Percentiles rank a stretch among this genome's conserved stretches.
Conservation (phyloP, 345 rosid genomes). For the Trapa incisa region DNA sequence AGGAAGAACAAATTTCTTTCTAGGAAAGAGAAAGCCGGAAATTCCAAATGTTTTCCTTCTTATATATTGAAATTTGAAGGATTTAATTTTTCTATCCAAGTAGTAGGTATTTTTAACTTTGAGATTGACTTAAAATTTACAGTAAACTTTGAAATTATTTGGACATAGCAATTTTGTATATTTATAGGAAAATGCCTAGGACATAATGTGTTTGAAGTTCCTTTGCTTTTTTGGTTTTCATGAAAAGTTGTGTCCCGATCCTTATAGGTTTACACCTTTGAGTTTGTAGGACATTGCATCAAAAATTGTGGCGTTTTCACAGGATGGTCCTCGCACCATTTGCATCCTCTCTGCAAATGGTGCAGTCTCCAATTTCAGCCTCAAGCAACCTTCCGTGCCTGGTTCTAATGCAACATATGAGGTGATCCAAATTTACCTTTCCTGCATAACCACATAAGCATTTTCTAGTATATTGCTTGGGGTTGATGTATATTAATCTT, state of each 20-base stretch:
- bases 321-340: slow-evolving; percentile 70
- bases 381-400: slow-evolving; percentile 47
- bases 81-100: neutral
- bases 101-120: too few species aligned
- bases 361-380: slow-evolving; percentile 54
- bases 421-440: slow-evolving; percentile 28
- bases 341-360: slow-evolving; percentile 91
- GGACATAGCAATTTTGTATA: neutral
- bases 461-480: neutral
- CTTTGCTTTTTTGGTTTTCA: neutral
- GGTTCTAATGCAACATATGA: slow-evolving; percentile 54
- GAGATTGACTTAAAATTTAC: too few species aligned
- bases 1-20: neutral
- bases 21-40: neutral
- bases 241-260: too few species aligned
- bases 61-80: neutral
- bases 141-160: neutral
- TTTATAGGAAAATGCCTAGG: neutral
- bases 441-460: neutral
- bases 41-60: neutral
- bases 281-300: slow-evolving; percentile 58
- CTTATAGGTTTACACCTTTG: neutral
- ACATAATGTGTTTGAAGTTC: neutral
- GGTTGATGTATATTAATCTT: neutral
- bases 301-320: slow-evolving; percentile 59